A percentile compares a stretch with the other conserved stretches of the same genome.
phyloP scores from a whole-genome alignment of 2,329 filamentous ascomycete species.

The Sporothrix euskadiensis region DNA sequence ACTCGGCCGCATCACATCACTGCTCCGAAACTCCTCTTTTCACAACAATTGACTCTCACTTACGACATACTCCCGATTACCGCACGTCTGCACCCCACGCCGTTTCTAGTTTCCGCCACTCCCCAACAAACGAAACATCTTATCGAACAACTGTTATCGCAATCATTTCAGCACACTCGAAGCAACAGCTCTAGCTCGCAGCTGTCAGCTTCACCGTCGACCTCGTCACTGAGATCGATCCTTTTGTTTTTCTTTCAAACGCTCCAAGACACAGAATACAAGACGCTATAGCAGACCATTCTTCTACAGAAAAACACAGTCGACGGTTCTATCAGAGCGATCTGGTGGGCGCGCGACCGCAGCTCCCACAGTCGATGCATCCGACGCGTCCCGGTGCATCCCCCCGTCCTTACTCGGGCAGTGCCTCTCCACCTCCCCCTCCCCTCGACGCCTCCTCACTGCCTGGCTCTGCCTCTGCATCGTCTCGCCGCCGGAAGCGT shows the following conservation, averaged over 20 bases:
- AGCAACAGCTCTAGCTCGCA: background rate
- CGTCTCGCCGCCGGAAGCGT: constrained; percentile 57
- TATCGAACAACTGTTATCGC: background rate
- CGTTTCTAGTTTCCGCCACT: background rate
- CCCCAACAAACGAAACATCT: background rate
- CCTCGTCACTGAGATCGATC: background rate
- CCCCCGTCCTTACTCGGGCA: constrained; percentile 34
- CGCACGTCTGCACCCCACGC: too few relatives aligned
- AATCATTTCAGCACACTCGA: background rate
- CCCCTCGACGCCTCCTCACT: constrained; percentile 71
- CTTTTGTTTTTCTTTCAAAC: too few relatives aligned
- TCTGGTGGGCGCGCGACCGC: constrained; percentile 13
- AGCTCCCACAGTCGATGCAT: constrained; percentile 34
- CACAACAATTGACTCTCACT: background rate
- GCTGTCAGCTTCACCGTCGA: background rate
- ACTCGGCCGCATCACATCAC: constrained; percentile 15
- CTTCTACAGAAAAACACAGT: background rate
- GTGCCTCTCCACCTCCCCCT: constrained; percentile 52
- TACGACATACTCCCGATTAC: background rate
- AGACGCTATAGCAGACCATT: background rate
- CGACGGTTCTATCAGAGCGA: constrained; percentile 19
- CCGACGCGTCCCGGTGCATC: constrained; percentile 30
- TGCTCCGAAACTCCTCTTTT: constrained; percentile 1
- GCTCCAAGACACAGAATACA: background rate
- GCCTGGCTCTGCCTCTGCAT: constrained; percentile 54